These are phyloP conservation scores for Niveomyces coronatus DNA, from an alignment of 2,329 filamentous ascomycete species.

Conservation along the genomic window DNA sequence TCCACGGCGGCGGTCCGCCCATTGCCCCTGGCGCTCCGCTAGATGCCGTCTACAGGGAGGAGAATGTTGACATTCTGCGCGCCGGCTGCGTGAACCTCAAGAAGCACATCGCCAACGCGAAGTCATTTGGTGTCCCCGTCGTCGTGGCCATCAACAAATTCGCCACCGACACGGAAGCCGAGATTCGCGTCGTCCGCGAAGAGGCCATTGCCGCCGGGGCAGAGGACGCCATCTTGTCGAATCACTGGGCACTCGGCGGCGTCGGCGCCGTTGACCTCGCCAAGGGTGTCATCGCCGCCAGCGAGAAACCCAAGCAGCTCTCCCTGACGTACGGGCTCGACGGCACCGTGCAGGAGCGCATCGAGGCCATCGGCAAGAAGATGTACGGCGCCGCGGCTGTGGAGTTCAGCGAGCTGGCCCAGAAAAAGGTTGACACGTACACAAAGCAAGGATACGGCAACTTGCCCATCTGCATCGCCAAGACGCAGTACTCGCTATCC, in stretches of 20 bases:
- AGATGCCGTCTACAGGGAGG: conserved; percentile 79
- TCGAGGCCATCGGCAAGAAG: conserved; percentile 78
- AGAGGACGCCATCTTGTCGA: conserved; percentile 84
- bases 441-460: conserved; percentile 85
- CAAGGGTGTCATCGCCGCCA: conserved; percentile 72
- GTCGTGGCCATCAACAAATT: conserved; percentile 98
- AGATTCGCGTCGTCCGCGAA: conserved; percentile 80
- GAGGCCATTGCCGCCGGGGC: conserved; percentile 87
- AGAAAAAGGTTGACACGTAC: conserved; percentile 94
- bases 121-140: conserved; percentile 80
- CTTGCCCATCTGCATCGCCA: conserved; percentile 91
- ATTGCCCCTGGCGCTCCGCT: conserved; percentile 80
- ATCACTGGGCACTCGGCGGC: conserved; percentile 95
- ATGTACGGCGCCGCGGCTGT: conserved; percentile 92
- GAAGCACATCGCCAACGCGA: conserved; percentile 91
- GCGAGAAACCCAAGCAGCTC: conserved; percentile 76
- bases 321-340: conserved; percentile 77
- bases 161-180: conserved; percentile 83
- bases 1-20: conserved; percentile 91
- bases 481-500: conserved; percentile 95
- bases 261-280: conserved; percentile 83
- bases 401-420: conserved; percentile 86
- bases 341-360: conserved; percentile 73
- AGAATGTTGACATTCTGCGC: conserved; percentile 86
- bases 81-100: conserved; percentile 86